Evolutionary conservation across 306 rosid genomes (phyloP).

Genomic region (Lathyrus oleraceus): DNA sequence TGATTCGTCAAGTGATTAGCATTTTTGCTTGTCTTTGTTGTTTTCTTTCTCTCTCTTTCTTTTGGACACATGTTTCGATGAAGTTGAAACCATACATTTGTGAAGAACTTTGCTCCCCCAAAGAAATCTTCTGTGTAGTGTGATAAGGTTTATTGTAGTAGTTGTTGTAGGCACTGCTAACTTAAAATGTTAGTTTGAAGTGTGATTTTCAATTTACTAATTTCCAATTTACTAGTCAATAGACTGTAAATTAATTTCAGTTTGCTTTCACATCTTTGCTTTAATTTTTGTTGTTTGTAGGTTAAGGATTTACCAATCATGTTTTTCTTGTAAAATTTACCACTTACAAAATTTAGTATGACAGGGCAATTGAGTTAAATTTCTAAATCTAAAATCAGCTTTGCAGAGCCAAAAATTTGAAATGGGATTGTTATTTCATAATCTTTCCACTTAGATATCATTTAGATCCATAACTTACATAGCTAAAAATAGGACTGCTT

Average conservation of each 20-base stretch:
- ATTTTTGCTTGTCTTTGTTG: constrained; percentile 15
- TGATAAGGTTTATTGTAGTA: not conserved
- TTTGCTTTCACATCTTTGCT: constrained; percentile 11
- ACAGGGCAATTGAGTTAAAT: not conserved
- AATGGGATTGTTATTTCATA: not conserved
- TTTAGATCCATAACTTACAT: not conserved
- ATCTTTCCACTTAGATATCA: not conserved
- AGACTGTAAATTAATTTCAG: not conserved
- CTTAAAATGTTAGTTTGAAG: constrained; percentile 2
- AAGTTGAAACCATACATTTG: constrained; percentile 20
- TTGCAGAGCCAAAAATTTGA: not conserved
- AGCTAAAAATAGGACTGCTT: not conserved
- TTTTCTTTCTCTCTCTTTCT: not conserved
- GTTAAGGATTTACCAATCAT: not conserved
- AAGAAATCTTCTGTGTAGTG: not conserved
- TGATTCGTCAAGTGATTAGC: constrained; percentile 82
- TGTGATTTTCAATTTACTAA: not conserved
- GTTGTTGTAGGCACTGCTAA: not conserved
- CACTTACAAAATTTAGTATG: not conserved
- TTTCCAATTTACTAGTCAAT: not conserved
- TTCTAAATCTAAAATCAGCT: not conserved
- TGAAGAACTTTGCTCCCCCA: not conserved
- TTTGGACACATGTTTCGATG: not conserved
- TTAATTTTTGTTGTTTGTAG: not conserved
- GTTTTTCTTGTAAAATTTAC: not conserved